Conservation (phyloP, 306 rosid genomes). For the Casuarina glauca region DNA sequence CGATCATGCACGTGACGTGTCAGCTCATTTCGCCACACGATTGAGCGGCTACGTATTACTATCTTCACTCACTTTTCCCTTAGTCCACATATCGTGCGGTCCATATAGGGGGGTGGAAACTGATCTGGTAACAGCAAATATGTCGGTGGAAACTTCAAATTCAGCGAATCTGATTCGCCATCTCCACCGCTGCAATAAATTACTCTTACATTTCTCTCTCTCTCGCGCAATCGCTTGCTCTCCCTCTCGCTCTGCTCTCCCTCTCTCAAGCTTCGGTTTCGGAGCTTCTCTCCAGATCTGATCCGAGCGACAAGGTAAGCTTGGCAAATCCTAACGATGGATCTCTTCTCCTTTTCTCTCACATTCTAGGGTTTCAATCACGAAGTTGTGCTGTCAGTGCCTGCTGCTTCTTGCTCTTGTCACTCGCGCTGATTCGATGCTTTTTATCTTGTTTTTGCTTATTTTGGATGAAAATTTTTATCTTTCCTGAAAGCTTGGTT, state of each 20-base stretch:
- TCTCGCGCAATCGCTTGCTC: no score
- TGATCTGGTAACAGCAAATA: background rate
- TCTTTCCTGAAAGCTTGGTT: background rate
- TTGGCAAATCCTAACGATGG: slow-evolving; percentile 18
- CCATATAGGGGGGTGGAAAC: background rate
- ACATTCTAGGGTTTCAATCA: slow-evolving; percentile 17
- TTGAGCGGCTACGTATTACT: background rate
- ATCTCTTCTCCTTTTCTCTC: slow-evolving; percentile 13
- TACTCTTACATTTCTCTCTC: background rate
- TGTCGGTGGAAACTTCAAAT: background rate
- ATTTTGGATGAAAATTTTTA: background rate
- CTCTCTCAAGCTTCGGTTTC: background rate
- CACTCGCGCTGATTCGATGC: slow-evolving; percentile 11
- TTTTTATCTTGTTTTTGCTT: background rate
- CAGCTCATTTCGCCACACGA: background rate
- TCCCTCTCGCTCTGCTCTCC: background rate
- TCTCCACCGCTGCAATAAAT: background rate
- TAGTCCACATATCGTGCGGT: background rate
- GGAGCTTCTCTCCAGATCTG: slow-evolving; percentile 35
- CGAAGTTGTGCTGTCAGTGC: slow-evolving; percentile 9
- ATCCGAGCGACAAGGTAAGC: slow-evolving; percentile 33
- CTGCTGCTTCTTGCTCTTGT: background rate
- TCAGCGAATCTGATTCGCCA: background rate
- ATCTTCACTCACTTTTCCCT: background rate
- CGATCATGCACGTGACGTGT: background rate